phyloP scores from a whole-genome alignment of 129 eudicot species.

The Artemisia tridentata region DNA sequence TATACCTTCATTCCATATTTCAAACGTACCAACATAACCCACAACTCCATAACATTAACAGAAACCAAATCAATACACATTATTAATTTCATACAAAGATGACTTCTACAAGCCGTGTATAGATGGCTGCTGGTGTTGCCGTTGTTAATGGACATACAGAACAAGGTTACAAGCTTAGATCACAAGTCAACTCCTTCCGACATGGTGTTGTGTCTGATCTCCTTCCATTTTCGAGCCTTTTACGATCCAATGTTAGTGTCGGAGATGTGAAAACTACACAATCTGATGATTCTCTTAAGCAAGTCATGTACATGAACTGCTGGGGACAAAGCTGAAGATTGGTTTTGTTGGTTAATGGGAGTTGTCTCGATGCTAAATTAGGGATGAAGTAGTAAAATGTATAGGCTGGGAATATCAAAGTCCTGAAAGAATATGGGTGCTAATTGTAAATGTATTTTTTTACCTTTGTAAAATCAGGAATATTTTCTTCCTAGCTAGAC shows the following conservation, averaged over 20 bases:
- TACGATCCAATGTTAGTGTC: background rate
- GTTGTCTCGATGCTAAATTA: no score
- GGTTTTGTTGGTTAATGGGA: no score
- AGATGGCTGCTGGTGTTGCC: slow-evolving; percentile 5
- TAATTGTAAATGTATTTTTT: no score
- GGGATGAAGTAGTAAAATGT: no score
- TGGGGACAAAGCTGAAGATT: slow-evolving; percentile 32
- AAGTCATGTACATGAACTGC: slow-evolving; percentile 43
- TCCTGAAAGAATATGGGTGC: no score
- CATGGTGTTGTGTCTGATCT: background rate
- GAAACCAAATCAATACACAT: background rate
- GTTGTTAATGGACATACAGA: background rate
- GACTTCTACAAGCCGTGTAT: background rate
- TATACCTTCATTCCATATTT: background rate
- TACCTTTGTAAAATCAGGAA: no score
- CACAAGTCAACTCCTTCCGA: background rate
- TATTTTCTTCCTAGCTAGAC: no score
- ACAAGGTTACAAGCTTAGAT: background rate
- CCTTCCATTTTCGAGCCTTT: background rate
- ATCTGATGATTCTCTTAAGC: slow-evolving; percentile 39
- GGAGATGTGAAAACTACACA: background rate
- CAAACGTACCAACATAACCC: background rate
- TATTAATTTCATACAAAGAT: background rate
- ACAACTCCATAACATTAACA: background rate
- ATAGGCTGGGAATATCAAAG: no score